Percentiles rank a stretch among this genome's conserved stretches.
Evolutionary conservation across 805 yeast genomes (phyloP).

Genomic region (Candida sakaeoensis): DNA sequence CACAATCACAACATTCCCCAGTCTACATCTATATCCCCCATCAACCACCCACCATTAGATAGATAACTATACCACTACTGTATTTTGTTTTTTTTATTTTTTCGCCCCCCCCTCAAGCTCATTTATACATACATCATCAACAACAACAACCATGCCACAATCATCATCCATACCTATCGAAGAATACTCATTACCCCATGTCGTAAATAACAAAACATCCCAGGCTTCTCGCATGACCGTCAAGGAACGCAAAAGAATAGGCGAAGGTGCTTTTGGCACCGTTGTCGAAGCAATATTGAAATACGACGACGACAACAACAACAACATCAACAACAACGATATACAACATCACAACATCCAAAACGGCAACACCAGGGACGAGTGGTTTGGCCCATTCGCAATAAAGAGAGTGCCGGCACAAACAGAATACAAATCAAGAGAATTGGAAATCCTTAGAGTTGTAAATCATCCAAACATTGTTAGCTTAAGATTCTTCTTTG

Average conservation of each 20-base stretch:
- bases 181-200: slow-evolving; percentile 40
- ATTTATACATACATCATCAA: no score
- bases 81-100: no score
- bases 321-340: not conserved
- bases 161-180: slow-evolving; percentile 10
- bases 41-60: no score
- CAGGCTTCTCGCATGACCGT: slow-evolving; percentile 59
- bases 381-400: slow-evolving; percentile 79
- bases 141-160: slow-evolving; percentile 14
- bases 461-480: slow-evolving; percentile 82
- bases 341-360: no score
- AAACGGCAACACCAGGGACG: slow-evolving; percentile 6
- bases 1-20: no score
- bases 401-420: slow-evolving; percentile 84
- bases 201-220: slow-evolving; percentile 56
- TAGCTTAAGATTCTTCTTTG: slow-evolving; percentile 64
- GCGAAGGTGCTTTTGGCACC: slow-evolving; percentile 86
- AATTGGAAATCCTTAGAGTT: slow-evolving; percentile 68
- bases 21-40: no score
- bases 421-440: slow-evolving; percentile 81
- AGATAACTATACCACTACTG: no score
- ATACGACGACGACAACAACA: slow-evolving; percentile 26
- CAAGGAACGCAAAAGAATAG: slow-evolving; percentile 69
- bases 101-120: no score
- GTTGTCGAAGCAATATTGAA: slow-evolving; percentile 68